phyloP scores from a whole-genome alignment of 805 yeast genomes.

The Wickerhamiella sorbophila region DNA sequence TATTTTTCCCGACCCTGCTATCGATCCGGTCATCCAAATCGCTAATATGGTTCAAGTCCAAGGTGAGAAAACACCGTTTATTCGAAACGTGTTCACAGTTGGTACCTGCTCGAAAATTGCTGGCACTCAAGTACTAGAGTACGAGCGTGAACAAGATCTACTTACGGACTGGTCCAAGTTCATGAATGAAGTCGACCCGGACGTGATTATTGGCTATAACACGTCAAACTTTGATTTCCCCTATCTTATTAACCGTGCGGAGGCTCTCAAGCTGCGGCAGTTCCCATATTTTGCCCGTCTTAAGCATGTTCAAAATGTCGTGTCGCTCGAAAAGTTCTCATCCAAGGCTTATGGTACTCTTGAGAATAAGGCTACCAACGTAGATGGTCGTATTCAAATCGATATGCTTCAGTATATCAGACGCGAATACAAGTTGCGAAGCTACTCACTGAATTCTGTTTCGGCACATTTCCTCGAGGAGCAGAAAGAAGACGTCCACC shows the following conservation, averaged over 20 bases:
- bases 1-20: constrained; percentile 85
- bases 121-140: constrained; percentile 77
- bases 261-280: constrained; percentile 42
- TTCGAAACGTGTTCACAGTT: constrained; percentile 88
- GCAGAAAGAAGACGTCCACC: constrained; percentile 97
- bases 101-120: constrained; percentile 84
- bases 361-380: constrained; percentile 79
- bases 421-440: constrained; percentile 86
- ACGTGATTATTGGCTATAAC: constrained; percentile 92
- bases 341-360: constrained; percentile 95
- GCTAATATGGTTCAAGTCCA: constrained; percentile 83
- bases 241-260: constrained; percentile 76
- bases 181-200: constrained; percentile 76
- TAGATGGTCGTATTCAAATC: constrained; percentile 90
- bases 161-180: constrained; percentile 76
- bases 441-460: constrained; percentile 89
- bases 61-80: constrained; percentile 79
- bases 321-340: constrained; percentile 68
- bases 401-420: constrained; percentile 87
- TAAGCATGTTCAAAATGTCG: constrained; percentile 51
- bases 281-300: constrained; percentile 87
- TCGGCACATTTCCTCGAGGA: constrained; percentile 88
- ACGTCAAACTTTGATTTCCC: constrained; percentile 93
- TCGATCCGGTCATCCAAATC: constrained; percentile 91
- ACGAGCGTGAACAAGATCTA: constrained; percentile 68